phyloP scores from a whole-genome alignment of 306 rosid genomes.

The Malus asiatica region DNA sequence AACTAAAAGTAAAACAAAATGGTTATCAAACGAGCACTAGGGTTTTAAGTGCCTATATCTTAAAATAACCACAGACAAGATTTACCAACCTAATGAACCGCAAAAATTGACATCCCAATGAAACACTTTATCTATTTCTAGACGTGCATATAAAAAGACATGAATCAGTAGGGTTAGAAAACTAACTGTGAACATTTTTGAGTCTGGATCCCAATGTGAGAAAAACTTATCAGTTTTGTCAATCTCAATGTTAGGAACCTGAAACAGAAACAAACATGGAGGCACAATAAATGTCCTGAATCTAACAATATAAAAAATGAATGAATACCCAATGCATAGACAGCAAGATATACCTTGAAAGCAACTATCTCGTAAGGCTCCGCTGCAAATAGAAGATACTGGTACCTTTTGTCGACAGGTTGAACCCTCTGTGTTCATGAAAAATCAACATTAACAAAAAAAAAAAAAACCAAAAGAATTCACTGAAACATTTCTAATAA shows the following conservation, averaged over 20 bases:
- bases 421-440: slow-evolving; percentile 54
- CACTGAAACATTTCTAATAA: background rate
- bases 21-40: background rate
- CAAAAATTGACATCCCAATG: background rate
- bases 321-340: background rate
- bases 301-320: background rate
- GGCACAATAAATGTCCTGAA: background rate
- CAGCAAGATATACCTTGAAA: slow-evolving; percentile 57
- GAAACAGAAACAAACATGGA: slow-evolving; percentile 17
- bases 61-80: background rate
- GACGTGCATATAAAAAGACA: background rate
- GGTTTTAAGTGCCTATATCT: background rate
- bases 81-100: too few species aligned
- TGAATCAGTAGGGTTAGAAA: slow-evolving; percentile 2
- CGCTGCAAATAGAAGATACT: slow-evolving; percentile 81
- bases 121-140: background rate
- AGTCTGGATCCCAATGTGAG: slow-evolving; percentile 98
- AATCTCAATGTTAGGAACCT: slow-evolving; percentile 97
- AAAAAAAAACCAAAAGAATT: background rate
- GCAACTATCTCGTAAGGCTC: slow-evolving; percentile 90
- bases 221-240: slow-evolving; percentile 50
- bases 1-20: too few species aligned
- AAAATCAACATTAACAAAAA: slow-evolving; percentile 2
- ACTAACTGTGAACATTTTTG: slow-evolving; percentile 91
- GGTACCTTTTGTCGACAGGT: slow-evolving; percentile 71